Evolutionary conservation across 2,329 filamentous ascomycete species (phyloP).

Genomic region (Dendryphion nanum): DNA sequence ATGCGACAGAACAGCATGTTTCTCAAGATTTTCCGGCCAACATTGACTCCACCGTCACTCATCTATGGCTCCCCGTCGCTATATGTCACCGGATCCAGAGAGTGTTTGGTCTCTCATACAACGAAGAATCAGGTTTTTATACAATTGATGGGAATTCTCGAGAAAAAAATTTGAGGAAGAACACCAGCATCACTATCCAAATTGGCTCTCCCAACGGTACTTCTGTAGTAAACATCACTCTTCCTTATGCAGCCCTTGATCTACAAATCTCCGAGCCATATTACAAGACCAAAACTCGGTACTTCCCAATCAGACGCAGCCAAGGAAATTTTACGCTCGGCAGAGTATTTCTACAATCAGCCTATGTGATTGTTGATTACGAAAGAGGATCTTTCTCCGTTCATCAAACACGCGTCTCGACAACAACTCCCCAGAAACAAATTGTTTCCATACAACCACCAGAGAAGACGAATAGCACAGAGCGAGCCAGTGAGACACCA

Average conservation of each 20-base stretch:
- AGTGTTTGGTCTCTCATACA: constrained; percentile 39
- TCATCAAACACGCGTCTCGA: too few relatives aligned
- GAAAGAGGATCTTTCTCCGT: too few relatives aligned
- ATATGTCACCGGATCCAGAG: constrained; percentile 34
- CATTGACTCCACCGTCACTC: constrained; percentile 34
- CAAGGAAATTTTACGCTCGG: too few relatives aligned
- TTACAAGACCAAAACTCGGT: constrained; percentile 11
- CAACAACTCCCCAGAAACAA: too few relatives aligned
- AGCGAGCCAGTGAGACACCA: too few relatives aligned
- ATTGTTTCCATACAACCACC: too few relatives aligned
- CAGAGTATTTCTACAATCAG: too few relatives aligned
- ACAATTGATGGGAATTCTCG: constrained; percentile 39
- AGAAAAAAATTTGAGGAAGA: constrained; percentile 18
- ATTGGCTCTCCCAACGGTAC: neutral
- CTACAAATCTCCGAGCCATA: constrained; percentile 13
- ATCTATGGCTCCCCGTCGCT: constrained; percentile 42
- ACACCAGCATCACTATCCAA: neutral
- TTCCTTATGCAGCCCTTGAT: constrained; percentile 32
- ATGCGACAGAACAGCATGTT: constrained; percentile 24
- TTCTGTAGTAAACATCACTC: constrained; percentile 11
- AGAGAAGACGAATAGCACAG: too few relatives aligned
- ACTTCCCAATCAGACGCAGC: constrained; percentile 38
- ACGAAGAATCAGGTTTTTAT: constrained; percentile 34
- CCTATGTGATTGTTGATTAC: too few relatives aligned
- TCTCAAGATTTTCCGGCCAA: too few relatives aligned